phyloP scores from a whole-genome alignment of 192 early-diverging fungal genomes.

The Phycomyces nitens region DNA sequence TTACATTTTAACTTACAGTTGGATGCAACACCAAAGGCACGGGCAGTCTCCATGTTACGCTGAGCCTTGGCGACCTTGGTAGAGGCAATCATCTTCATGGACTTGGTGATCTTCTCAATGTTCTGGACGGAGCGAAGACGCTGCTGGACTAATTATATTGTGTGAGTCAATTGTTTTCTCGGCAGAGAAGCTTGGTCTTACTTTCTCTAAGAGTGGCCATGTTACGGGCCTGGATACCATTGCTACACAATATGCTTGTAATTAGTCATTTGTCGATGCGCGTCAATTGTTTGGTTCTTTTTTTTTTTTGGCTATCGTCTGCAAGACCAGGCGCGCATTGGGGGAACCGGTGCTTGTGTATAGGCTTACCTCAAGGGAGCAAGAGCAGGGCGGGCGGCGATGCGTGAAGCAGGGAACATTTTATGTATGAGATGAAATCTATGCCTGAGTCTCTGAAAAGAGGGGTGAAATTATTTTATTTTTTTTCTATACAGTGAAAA shows the following conservation, averaged over 20 bases:
- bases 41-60: constrained; percentile 85
- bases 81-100: constrained; percentile 99
- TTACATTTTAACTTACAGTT: constrained; percentile 42
- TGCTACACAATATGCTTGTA: constrained; percentile 38
- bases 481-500: no score
- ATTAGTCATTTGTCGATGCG: not conserved
- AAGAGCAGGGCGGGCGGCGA: constrained; percentile 30
- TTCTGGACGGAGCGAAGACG: constrained; percentile 95
- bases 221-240: constrained; percentile 75
- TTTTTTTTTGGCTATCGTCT: not conserved
- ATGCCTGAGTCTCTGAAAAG: not conserved
- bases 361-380: constrained; percentile 27
- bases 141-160: constrained; percentile 65
- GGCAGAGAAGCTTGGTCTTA: constrained; percentile 33
- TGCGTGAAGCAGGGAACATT: constrained; percentile 33
- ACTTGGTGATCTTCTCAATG: constrained; percentile 99
- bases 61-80: constrained; percentile 95
- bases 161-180: not conserved
- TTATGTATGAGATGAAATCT: no score
- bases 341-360: not conserved
- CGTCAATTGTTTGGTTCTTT: not conserved
- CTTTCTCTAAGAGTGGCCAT: constrained; percentile 95
- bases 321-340: no score
- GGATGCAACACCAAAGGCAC: constrained; percentile 66
- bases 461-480: not conserved